Conservation (phyloP, 768 basidiomycete species). For the Dioszegia hungarica region DNA sequence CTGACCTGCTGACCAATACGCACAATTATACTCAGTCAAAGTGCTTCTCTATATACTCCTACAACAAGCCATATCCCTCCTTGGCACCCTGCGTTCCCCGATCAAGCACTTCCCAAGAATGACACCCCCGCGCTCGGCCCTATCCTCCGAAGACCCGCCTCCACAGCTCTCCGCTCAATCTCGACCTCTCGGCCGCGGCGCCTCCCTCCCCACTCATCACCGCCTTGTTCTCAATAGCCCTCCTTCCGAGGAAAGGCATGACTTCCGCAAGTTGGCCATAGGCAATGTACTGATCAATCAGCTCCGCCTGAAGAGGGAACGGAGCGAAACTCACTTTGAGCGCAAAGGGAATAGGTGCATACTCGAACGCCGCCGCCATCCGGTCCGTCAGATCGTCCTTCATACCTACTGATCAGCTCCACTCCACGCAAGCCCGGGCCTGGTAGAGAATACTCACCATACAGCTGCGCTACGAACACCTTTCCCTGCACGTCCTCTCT, state of each 20-base stretch:
- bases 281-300: conserved; percentile 33
- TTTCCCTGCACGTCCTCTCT: conserved; percentile 60
- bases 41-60: too few species aligned
- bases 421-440: neutral
- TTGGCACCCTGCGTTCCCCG: too few species aligned
- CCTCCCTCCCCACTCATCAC: conserved; percentile 66
- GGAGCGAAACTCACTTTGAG: conserved; percentile 56
- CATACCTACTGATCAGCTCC: conserved; percentile 70
- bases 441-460: conserved; percentile 56
- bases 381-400: conserved; percentile 71
- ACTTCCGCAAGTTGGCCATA: conserved; percentile 45
- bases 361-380: conserved; percentile 57
- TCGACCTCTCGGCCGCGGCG: conserved; percentile 60
- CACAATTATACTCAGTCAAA: too few species aligned
- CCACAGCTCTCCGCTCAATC: conserved; percentile 59
- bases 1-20: too few species aligned
- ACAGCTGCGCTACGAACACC: conserved; percentile 73
- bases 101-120: too few species aligned
- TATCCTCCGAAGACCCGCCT: conserved; percentile 36
- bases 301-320: conserved; percentile 35
- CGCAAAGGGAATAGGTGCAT: conserved; percentile 60
- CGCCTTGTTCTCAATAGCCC: conserved; percentile 90
- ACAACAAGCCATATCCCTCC: too few species aligned
- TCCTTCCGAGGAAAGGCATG: conserved; percentile 81
- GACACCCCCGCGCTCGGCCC: too few species aligned